A percentile compares a stretch with the other conserved stretches of the same genome.
Conservation (phyloP, 768 basidiomycete genomes). For the Tephrocybe rancida region DNA sequence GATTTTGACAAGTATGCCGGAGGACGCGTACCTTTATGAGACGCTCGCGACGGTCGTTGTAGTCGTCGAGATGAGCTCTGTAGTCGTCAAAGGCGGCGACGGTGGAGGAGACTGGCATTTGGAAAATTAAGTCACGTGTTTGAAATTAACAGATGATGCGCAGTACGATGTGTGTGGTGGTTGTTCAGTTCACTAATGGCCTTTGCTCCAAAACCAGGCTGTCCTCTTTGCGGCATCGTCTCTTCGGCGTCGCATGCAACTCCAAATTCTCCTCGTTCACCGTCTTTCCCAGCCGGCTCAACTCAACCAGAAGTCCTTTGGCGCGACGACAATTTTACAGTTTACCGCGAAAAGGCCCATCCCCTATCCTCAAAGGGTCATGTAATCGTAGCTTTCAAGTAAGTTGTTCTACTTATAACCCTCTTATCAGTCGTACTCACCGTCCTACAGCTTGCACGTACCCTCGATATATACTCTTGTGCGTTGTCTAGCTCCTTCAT, state of each 20-base stretch:
- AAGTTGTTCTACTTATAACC: slow-evolving; percentile 24
- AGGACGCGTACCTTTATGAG: slow-evolving; percentile 74
- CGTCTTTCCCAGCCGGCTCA: slow-evolving; percentile 47
- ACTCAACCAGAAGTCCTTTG: slow-evolving; percentile 65
- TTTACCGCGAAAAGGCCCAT: slow-evolving; percentile 68
- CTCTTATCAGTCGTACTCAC: slow-evolving; percentile 1
- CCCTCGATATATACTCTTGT: slow-evolving; percentile 77
- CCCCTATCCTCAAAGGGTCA: slow-evolving; percentile 78
- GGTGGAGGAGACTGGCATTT: too few relatives aligned
- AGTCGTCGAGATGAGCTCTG: slow-evolving; percentile 74
- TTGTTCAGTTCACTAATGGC: slow-evolving; percentile 36
- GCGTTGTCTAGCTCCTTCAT: slow-evolving; percentile 27
- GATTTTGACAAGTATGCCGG: not conserved
- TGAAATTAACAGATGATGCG: not conserved
- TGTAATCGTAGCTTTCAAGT: slow-evolving; percentile 79
- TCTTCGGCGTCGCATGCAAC: slow-evolving; percentile 50
- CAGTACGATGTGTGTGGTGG: not conserved
- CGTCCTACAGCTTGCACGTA: slow-evolving; percentile 62
- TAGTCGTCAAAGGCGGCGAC: slow-evolving; percentile 58
- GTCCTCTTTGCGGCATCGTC: slow-evolving; percentile 78
- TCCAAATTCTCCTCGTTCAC: slow-evolving; percentile 45
- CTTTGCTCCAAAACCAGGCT: slow-evolving; percentile 67
- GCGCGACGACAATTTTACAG: slow-evolving; percentile 78
- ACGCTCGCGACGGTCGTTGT: slow-evolving; percentile 87
- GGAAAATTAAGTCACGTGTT: too few relatives aligned